phyloP scores from a whole-genome alignment of 352 stramenopile species.

The Phytophthora rubi region DNA sequence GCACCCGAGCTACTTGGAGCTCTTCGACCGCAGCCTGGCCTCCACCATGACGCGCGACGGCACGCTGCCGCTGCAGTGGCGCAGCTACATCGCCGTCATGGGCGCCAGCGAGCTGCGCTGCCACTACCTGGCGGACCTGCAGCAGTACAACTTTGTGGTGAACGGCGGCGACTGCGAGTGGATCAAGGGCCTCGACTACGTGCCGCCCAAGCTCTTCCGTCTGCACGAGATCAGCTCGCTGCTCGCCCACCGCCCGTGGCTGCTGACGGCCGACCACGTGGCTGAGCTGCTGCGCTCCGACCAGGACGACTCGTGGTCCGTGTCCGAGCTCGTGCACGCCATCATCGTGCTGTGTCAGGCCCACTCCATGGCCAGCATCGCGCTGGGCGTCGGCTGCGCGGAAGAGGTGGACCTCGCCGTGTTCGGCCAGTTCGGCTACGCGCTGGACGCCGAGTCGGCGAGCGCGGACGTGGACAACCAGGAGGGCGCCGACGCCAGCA shows the following conservation, averaged over 20 bases:
- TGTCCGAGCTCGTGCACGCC: constrained; percentile 86
- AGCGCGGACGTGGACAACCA: constrained; percentile 30
- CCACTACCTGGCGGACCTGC: constrained; percentile 79
- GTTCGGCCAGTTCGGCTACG: constrained; percentile 66
- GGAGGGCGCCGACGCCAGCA: constrained; percentile 45
- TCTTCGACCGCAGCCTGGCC: constrained; percentile 69
- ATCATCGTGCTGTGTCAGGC: constrained; percentile 87
- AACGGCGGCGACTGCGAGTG: constrained; percentile 82
- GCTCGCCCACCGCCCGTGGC: constrained; percentile 86
- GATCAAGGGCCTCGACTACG: constrained; percentile 85
- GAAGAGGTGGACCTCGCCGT: constrained; percentile 82
- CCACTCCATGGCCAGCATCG: constrained; percentile 84
- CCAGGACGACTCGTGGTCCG: constrained; percentile 85
- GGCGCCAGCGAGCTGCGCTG: constrained; percentile 78
- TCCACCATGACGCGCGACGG: constrained; percentile 82
- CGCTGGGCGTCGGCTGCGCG: constrained; percentile 72
- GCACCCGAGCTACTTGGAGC: constrained; percentile 79
- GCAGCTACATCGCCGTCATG: constrained; percentile 88
- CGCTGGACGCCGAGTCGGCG: constrained; percentile 40
- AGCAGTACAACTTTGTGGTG: constrained; percentile 87
- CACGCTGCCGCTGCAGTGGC: constrained; percentile 80
- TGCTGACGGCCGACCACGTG: constrained; percentile 79
- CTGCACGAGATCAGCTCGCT: constrained; percentile 85
- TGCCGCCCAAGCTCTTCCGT: constrained; percentile 82
- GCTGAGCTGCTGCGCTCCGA: constrained; percentile 72